Percentiles rank a stretch among this genome's conserved stretches.
Evolutionary conservation across 2,329 filamentous ascomycete genomes (phyloP).

Genomic region (Penicillium rolfsii): DNA sequence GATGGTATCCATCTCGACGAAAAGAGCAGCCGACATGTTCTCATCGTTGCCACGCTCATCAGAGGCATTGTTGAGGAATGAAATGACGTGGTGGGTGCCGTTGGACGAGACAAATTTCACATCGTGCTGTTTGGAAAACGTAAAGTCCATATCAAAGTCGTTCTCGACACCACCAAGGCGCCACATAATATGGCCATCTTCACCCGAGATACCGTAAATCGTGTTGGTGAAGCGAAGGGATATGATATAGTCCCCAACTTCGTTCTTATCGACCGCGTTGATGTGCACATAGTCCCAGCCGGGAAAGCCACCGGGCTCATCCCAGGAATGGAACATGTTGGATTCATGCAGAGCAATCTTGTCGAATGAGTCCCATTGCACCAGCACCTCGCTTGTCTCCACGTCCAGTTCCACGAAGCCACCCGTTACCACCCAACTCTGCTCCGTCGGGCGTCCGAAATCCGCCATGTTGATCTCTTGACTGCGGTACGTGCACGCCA

Average conservation of each 20-base stretch:
- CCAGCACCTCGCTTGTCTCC: conserved; percentile 39
- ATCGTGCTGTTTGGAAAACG: conserved; percentile 46
- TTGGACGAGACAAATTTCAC: conserved; percentile 38
- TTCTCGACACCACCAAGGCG: conserved; percentile 41
- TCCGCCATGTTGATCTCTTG: conserved; percentile 32
- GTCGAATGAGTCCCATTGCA: conserved; percentile 43
- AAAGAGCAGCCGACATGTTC: conserved; percentile 35
- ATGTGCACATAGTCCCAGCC: conserved; percentile 45
- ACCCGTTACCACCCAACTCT: conserved; percentile 38
- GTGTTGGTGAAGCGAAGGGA: conserved; percentile 45
- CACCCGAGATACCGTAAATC: conserved; percentile 45
- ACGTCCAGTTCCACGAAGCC: conserved; percentile 46
- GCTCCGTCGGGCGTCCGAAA: conserved; percentile 37
- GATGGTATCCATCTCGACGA: conserved; percentile 36
- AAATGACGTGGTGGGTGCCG: conserved; percentile 36
- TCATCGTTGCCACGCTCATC: conserved; percentile 37
- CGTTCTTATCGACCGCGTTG: conserved; percentile 48
- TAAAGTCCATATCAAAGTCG: conserved; percentile 39
- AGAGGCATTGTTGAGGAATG: conserved; percentile 42
- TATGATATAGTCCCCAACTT: conserved; percentile 45
- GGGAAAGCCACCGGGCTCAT: conserved; percentile 18
- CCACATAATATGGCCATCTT: conserved; percentile 45
- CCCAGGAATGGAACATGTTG: conserved; percentile 27
- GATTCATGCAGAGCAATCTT: conserved; percentile 41
- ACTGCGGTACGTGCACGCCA: conserved; percentile 35